These are phyloP conservation scores for Lichtheimia ornata DNA, from an alignment of 371 early-diverging fungal species.

Conservation along the genomic window DNA sequence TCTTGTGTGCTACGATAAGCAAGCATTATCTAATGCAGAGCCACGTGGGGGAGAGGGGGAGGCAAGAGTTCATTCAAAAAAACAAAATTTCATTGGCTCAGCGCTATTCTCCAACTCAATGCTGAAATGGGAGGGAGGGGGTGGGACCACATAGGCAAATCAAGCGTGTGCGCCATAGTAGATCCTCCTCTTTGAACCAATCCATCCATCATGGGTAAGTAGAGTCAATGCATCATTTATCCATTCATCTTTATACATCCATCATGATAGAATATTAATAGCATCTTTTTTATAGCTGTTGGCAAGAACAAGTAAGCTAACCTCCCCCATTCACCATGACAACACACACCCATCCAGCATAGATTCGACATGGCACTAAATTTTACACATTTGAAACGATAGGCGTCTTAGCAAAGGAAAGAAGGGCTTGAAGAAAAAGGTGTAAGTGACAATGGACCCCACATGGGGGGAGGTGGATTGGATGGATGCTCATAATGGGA, in stretches of 20 bases:
- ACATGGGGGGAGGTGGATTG: neutral
- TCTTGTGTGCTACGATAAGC: no score
- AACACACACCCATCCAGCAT: no score
- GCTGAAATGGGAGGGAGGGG: no score
- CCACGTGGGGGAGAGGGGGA: no score
- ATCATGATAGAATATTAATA: neutral
- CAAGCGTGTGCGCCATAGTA: no score
- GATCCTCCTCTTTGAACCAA: conserved; percentile 7
- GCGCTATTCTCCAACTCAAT: no score
- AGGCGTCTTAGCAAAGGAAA: conserved; percentile 91
- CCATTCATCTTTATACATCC: conserved; percentile 18
- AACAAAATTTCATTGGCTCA: no score
- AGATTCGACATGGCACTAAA: neutral
- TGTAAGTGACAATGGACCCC: conserved; percentile 64
- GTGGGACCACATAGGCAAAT: no score
- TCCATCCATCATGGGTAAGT: conserved; percentile 31
- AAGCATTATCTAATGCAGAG: no score
- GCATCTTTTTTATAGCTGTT: conserved; percentile 60
- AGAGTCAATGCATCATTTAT: conserved; percentile 23
- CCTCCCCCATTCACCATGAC: neutral
- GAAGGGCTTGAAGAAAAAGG: conserved; percentile 97
- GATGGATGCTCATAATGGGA: neutral
- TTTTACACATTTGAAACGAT: neutral
- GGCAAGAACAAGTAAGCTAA: conserved; percentile 92
- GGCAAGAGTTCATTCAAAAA: no score